Conservation (phyloP, 306 rosid species). For the Gynostemma pentaphyllum region DNA sequence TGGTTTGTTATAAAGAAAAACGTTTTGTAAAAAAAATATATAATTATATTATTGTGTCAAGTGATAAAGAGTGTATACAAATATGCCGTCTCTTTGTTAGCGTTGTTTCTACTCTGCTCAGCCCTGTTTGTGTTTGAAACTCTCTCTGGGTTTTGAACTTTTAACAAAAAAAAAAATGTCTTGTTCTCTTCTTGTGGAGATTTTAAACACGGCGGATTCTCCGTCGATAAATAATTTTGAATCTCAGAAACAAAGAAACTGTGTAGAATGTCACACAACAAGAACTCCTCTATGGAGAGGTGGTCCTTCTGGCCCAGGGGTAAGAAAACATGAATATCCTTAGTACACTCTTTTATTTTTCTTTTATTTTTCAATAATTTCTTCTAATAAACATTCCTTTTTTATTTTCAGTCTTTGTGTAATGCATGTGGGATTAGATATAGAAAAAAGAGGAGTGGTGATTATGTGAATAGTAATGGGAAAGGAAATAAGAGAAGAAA, state of each 20-base stretch:
- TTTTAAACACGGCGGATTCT: not conserved
- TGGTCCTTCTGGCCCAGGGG: constrained; percentile 36
- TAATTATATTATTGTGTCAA: too few species aligned
- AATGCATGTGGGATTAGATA: constrained; percentile 33
- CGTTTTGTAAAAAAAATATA: too few species aligned
- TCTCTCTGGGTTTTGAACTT: too few species aligned
- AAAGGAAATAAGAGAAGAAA: constrained; percentile 5
- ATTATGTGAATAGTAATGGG: not conserved
- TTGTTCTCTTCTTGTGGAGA: not conserved
- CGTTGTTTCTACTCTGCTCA: too few species aligned
- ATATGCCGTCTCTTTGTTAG: too few species aligned
- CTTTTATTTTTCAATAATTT: not conserved
- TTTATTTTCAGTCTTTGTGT: constrained; percentile 23
- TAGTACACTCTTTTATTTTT: too few species aligned
- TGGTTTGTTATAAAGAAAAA: too few species aligned
- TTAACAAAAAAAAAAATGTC: not conserved
- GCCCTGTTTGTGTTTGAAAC: too few species aligned
- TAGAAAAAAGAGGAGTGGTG: constrained; percentile 19
- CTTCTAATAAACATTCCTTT: not conserved
- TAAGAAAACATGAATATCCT: not conserved
- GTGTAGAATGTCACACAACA: constrained; percentile 23
- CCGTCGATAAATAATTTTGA: not conserved
- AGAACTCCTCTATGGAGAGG: constrained; percentile 31
- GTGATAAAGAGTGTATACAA: too few species aligned
- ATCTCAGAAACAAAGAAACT: constrained; percentile 13